These are phyloP conservation scores for Fomitiporia mediterranea DNA, from an alignment of 1,284 basidiomycete species.

Conservation along the genomic window DNA sequence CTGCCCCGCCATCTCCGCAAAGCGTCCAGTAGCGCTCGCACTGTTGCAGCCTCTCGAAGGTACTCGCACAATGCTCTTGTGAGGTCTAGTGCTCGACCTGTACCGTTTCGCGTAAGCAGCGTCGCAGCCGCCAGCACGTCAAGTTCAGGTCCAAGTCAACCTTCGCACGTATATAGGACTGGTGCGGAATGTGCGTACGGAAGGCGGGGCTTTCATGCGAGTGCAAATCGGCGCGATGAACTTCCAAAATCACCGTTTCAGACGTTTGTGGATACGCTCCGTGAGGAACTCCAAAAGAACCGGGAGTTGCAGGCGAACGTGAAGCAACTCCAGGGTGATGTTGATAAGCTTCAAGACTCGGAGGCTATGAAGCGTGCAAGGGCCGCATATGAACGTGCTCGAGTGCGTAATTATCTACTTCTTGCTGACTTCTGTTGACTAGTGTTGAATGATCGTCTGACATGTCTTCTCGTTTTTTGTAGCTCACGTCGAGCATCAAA, in stretches of 20 bases:
- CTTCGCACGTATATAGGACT: neutral
- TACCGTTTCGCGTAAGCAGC: neutral
- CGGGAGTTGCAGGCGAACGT: constrained; percentile 94
- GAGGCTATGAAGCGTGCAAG: constrained; percentile 92
- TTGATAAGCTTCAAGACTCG: constrained; percentile 94
- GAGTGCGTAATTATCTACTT: constrained; percentile 51
- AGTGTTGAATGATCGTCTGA: neutral
- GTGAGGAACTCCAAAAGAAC: constrained; percentile 91
- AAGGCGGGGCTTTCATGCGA: constrained; percentile 55
- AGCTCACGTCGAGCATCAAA: constrained; percentile 93
- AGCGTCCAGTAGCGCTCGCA: neutral
- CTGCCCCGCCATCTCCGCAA: constrained; percentile 17
- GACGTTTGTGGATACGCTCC: constrained; percentile 92
- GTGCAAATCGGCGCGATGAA: constrained; percentile 56
- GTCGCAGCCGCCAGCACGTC: neutral
- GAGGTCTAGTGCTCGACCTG: neutral
- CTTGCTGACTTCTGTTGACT: neutral
- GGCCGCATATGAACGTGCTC: constrained; percentile 89
- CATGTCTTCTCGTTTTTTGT: neutral
- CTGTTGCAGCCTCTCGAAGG: neutral
- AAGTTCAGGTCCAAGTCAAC: neutral
- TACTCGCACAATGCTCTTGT: neutral
- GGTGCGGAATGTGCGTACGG: neutral
- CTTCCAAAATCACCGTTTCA: constrained; percentile 89
- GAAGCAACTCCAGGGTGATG: constrained; percentile 95